Evolutionary conservation across 257 asterid species (phyloP).

Genomic region (Nicotiana benthamiana): DNA sequence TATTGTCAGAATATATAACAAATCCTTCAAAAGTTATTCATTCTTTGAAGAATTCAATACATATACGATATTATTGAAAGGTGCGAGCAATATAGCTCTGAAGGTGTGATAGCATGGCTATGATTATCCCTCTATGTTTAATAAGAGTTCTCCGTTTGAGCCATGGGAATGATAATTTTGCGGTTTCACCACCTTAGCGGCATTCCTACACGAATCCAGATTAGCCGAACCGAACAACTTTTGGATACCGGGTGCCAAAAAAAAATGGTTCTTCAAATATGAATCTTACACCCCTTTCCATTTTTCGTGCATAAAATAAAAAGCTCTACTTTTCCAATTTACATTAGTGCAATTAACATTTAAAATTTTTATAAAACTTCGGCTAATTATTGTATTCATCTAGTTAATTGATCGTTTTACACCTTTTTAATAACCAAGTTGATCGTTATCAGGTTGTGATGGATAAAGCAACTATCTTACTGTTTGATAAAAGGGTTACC

Average conservation of each 20-base stretch:
- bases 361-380: no score
- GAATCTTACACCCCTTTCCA: background rate
- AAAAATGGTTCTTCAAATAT: background rate
- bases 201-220: background rate
- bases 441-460: conserved; percentile 1
- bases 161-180: no score
- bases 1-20: no score
- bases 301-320: background rate
- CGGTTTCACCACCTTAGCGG: no score
- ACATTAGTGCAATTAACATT: no score
- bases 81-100: no score
- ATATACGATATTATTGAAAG: no score
- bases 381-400: background rate
- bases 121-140: background rate
- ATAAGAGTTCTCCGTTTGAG: background rate
- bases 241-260: background rate
- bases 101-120: no score
- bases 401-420: background rate
- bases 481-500: background rate
- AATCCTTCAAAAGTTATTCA: no score
- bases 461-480: background rate
- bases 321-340: background rate
- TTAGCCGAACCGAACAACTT: background rate
- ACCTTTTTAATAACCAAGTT: background rate
- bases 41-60: no score